These are phyloP conservation scores for Lunularia cruciata DNA, from an alignment of 225 moss, liverwort and hornwort genomes.

Conservation along the genomic window DNA sequence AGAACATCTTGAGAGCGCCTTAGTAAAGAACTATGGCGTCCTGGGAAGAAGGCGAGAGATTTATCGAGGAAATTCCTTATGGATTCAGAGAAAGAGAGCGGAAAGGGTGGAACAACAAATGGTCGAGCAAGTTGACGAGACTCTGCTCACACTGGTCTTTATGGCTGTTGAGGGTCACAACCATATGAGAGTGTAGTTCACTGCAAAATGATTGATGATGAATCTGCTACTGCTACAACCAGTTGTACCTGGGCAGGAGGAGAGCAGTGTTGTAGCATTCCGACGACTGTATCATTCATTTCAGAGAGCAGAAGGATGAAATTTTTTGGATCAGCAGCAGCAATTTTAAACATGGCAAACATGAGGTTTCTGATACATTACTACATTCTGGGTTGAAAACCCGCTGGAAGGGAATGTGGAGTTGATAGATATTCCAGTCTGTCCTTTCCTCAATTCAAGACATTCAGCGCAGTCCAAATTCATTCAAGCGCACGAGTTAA, in stretches of 20 bases:
- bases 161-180: not conserved
- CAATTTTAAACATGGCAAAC: conserved; percentile 1
- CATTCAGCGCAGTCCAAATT: conserved; percentile 41
- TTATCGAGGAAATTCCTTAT: not conserved
- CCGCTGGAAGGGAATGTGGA: conserved; percentile 8
- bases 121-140: not conserved
- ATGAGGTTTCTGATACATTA: not conserved
- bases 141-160: not conserved
- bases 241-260: not conserved
- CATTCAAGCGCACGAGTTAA: conserved; percentile 31
- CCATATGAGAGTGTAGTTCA: not conserved
- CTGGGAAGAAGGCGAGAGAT: not conserved
- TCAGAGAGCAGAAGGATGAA: not conserved
- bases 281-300: conserved; percentile 12
- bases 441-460: conserved; percentile 25
- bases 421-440: conserved; percentile 7
- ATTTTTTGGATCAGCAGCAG: conserved; percentile 11
- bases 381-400: conserved; percentile 21
- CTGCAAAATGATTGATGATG: not conserved
- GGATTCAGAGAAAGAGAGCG: not conserved
- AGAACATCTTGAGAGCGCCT: not conserved
- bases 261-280: not conserved
- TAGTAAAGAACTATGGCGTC: not conserved
- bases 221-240: not conserved
- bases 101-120: conserved; percentile 1